phyloP scores from a whole-genome alignment of 371 early-diverging fungal genomes.

The Mucor velutinosus region DNA sequence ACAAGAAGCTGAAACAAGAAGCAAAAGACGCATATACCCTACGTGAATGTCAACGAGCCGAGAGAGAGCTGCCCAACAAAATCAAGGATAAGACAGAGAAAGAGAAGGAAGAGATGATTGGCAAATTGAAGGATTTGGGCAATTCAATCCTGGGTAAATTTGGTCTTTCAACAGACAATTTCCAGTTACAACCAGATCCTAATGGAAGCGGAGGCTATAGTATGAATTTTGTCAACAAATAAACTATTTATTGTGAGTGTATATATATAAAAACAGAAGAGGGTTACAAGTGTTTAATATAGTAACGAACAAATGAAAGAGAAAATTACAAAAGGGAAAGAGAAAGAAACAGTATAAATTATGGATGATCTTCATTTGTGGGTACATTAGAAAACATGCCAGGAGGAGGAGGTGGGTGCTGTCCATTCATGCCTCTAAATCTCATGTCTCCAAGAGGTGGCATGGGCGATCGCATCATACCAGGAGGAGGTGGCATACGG shows the following conservation, averaged over 20 bases:
- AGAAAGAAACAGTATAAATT: neutral
- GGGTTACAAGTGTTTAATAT: neutral
- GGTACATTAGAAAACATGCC: constrained; percentile 15
- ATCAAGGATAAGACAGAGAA: constrained; percentile 58
- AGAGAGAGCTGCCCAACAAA: constrained; percentile 38
- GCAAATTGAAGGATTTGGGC: constrained; percentile 75
- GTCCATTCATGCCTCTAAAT: constrained; percentile 14
- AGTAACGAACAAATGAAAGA: neutral
- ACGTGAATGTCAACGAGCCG: constrained; percentile 38
- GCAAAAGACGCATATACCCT: constrained; percentile 38
- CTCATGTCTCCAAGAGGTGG: constrained; percentile 18
- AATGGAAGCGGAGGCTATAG: constrained; percentile 59
- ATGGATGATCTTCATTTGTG: constrained; percentile 7
- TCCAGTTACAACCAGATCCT: constrained; percentile 69
- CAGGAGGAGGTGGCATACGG: constrained; percentile 26
- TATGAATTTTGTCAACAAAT: constrained; percentile 64
- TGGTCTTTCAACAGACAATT: constrained; percentile 75
- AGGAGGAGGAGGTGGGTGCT: constrained; percentile 21
- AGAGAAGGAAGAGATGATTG: constrained; percentile 79
- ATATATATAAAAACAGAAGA: constrained; percentile 1
- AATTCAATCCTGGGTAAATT: constrained; percentile 74
- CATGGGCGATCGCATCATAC: constrained; percentile 28
- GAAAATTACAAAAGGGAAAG: neutral
- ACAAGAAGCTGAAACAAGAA: constrained; percentile 33
- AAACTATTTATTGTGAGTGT: neutral